These are phyloP conservation scores for Hura crepitans DNA, from an alignment of 441 rosid genomes.

Conservation along the genomic window DNA sequence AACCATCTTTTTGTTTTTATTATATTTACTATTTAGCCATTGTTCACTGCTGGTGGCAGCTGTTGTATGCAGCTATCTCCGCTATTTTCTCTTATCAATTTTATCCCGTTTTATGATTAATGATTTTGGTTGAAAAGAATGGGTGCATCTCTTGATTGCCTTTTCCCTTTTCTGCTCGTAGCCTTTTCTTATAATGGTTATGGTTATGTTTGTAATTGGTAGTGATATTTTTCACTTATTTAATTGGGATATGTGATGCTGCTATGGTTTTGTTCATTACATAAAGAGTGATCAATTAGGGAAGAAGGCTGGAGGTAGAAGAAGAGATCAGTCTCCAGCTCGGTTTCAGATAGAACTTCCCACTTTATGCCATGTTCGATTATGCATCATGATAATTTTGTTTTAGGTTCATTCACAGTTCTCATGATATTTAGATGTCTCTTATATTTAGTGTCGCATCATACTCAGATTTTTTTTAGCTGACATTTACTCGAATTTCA, in stretches of 20 bases:
- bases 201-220: neutral
- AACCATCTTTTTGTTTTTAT: neutral
- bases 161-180: neutral
- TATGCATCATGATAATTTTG: neutral
- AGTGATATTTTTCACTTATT: neutral
- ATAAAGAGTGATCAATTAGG: neutral
- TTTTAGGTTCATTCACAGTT: neutral
- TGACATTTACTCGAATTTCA: neutral
- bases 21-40: neutral
- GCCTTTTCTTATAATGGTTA: neutral
- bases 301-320: neutral
- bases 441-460: neutral
- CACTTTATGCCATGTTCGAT: neutral
- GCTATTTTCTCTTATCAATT: neutral
- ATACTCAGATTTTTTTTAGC: neutral
- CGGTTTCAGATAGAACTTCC: neutral
- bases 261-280: neutral
- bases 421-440: neutral
- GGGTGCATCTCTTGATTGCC: neutral
- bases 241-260: neutral
- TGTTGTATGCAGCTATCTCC: neutral
- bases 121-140: neutral
- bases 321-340: neutral
- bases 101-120: neutral
- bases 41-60: neutral